Conservation (phyloP, 495 filamentous ascomycete species). For the Penicillium waksmanii region DNA sequence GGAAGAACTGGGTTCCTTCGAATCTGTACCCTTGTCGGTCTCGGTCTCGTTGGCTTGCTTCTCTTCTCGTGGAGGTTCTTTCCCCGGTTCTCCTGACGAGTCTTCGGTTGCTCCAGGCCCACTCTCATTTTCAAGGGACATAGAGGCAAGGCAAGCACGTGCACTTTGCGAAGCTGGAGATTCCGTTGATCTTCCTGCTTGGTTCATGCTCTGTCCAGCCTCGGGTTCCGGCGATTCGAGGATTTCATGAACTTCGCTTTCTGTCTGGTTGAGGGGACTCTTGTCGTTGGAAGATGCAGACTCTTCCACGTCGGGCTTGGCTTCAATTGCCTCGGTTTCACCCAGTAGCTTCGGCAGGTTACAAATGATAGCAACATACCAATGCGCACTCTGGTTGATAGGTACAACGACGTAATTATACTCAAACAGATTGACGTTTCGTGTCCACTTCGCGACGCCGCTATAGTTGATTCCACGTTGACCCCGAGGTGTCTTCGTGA, state of each 20-base stretch:
- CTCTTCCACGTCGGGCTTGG: neutral
- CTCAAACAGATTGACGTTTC: slow-evolving; percentile 79
- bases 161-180: slow-evolving; percentile 25
- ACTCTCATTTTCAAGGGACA: slow-evolving; percentile 24
- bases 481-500: slow-evolving; percentile 62
- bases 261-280: slow-evolving; percentile 18
- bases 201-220: neutral
- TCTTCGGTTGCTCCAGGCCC: neutral
- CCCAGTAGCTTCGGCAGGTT: slow-evolving; percentile 66
- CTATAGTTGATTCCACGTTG: slow-evolving; percentile 71
- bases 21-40: slow-evolving; percentile 9
- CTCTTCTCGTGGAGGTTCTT: neutral
- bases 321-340: slow-evolving; percentile 28
- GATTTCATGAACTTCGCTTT: slow-evolving; percentile 36
- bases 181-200: slow-evolving; percentile 9
- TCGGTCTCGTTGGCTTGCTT: slow-evolving; percentile 8
- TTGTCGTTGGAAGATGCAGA: slow-evolving; percentile 9
- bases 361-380: slow-evolving; percentile 97
- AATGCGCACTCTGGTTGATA: slow-evolving; percentile 84
- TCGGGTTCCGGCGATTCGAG: slow-evolving; percentile 41
- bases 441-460: slow-evolving; percentile 86
- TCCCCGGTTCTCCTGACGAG: neutral
- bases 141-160: slow-evolving; percentile 30
- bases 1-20: slow-evolving; percentile 5
- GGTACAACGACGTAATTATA: slow-evolving; percentile 92